phyloP scores from a whole-genome alignment of 2,329 filamentous ascomycete genomes.

The Coniochaeta sp. region DNA sequence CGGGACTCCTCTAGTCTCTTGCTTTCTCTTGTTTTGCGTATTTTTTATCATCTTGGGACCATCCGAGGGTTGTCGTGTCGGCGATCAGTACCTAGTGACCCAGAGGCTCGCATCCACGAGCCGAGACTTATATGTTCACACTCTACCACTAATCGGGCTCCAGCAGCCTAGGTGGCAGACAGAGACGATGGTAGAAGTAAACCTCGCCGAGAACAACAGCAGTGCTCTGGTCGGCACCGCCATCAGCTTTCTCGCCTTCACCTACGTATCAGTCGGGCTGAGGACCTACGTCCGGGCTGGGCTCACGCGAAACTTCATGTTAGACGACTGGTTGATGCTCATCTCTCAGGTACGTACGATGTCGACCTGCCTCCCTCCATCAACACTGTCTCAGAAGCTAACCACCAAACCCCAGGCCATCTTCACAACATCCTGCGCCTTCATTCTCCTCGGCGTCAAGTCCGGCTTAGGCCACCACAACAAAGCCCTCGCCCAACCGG shows the following conservation, averaged over 20 bases:
- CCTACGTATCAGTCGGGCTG: conserved; percentile 34
- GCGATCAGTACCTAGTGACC: too few relatives aligned
- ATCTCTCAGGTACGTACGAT: conserved; percentile 35
- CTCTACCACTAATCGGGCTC: neutral
- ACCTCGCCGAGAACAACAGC: conserved; percentile 32
- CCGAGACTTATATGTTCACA: neutral
- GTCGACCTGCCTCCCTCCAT: too few relatives aligned
- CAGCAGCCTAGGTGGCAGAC: neutral
- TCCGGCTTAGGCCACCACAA: conserved; percentile 42
- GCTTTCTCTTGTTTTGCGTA: neutral
- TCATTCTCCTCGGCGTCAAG: conserved; percentile 35
- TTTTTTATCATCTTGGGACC: neutral
- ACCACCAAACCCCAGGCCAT: conserved; percentile 23
- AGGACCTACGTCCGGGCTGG: conserved; percentile 35
- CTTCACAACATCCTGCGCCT: conserved; percentile 40
- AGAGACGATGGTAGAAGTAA: conserved; percentile 12
- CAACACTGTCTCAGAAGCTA: too few relatives aligned
- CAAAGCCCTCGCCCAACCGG: conserved; percentile 28
- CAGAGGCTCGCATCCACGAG: neutral
- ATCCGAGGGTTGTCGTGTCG: neutral
- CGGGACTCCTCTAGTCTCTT: neutral
- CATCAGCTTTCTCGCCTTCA: conserved; percentile 29
- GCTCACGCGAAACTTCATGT: conserved; percentile 36
- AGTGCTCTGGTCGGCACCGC: conserved; percentile 27
- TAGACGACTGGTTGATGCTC: conserved; percentile 50